These are phyloP conservation scores for Mycogone perniciosa DNA, from an alignment of 2,329 filamentous ascomycete species.

Conservation along the genomic window DNA sequence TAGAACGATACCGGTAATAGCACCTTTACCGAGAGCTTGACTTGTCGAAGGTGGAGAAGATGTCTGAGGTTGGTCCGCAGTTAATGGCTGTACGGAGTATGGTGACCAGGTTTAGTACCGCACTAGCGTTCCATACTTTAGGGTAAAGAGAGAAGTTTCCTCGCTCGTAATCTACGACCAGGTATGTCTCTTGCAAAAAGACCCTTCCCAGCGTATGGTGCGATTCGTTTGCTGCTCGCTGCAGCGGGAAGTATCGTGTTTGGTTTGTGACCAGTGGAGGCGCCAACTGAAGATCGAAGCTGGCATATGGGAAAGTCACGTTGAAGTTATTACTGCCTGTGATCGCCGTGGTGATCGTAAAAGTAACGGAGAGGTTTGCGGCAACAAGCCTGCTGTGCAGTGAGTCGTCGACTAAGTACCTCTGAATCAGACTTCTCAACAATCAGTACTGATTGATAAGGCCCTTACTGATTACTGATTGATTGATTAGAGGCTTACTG, in stretches of 20 bases:
- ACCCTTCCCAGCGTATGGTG: slow-evolving; percentile 14
- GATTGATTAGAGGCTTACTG: too few relatives aligned
- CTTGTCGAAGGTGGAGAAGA: background rate
- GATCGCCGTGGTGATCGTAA: slow-evolving; percentile 7
- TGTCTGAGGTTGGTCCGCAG: background rate
- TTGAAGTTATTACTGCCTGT: slow-evolving; percentile 9
- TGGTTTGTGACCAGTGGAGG: slow-evolving; percentile 10
- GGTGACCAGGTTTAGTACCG: slow-evolving; percentile 7
- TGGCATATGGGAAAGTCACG: slow-evolving; percentile 15
- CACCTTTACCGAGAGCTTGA: too few relatives aligned
- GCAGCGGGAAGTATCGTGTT: slow-evolving; percentile 14
- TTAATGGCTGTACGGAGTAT: slow-evolving; percentile 9
- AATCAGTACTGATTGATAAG: too few relatives aligned
- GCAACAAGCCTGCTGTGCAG: slow-evolving; percentile 3
- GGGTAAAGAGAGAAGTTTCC: slow-evolving; percentile 12
- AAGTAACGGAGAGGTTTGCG: slow-evolving; percentile 7
- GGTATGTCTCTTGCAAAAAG: slow-evolving; percentile 15
- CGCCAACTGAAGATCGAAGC: slow-evolving; percentile 11
- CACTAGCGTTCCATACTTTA: slow-evolving; percentile 11
- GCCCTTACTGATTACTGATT: too few relatives aligned
- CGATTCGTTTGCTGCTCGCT: slow-evolving; percentile 13
- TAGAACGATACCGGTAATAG: slow-evolving; percentile 10
- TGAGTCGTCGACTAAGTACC: slow-evolving; percentile 11
- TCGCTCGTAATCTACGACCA: slow-evolving; percentile 16
- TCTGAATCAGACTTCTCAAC: too few relatives aligned